Conservation (phyloP, 2,329 filamentous ascomycete species). For the Exutisphaerella laricina region DNA sequence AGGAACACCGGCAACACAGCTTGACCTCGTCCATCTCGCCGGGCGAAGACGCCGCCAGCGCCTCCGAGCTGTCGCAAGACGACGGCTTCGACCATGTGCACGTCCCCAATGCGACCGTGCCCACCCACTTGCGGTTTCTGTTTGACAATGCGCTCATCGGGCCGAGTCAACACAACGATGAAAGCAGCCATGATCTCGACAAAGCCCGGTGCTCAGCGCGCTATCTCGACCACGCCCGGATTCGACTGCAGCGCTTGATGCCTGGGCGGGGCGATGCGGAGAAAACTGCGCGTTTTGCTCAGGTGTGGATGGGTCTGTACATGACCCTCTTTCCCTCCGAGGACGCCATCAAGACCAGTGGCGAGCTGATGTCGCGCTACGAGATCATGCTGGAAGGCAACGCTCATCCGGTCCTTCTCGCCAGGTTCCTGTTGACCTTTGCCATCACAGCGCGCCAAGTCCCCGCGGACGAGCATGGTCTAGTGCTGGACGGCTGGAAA, state of each 20-base stretch:
- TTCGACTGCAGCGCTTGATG: conserved; percentile 22
- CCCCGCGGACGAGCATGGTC: conserved; percentile 9
- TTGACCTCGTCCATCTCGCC: not conserved
- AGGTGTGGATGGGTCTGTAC: conserved; percentile 28
- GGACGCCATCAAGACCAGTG: conserved; percentile 15
- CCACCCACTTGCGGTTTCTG: conserved; percentile 28
- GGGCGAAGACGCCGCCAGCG: not conserved
- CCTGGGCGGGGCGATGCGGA: conserved; percentile 8
- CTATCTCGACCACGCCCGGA: conserved; percentile 18
- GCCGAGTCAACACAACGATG: conserved; percentile 12
- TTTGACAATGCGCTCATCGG: conserved; percentile 31
- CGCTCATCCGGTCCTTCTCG: conserved; percentile 24
- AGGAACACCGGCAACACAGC: conserved; percentile 2
- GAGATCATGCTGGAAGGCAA: conserved; percentile 22
- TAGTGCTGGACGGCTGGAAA: conserved; percentile 9
- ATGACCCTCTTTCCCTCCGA: conserved; percentile 24
- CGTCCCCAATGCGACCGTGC: conserved; percentile 21
- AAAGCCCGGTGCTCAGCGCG: conserved; percentile 11
- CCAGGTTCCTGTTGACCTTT: conserved; percentile 28
- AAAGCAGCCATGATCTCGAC: not conserved
- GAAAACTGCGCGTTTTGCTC: conserved; percentile 17
- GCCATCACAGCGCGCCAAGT: conserved; percentile 30
- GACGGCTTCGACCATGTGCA: conserved; percentile 3
- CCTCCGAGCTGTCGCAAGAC: conserved; percentile 3
- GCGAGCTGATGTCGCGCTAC: conserved; percentile 26